A percentile compares a stretch with the other conserved stretches of the same genome.
Evolutionary conservation across 2,329 filamentous ascomycete genomes (phyloP).

Genomic region (Apiospora sp.): DNA sequence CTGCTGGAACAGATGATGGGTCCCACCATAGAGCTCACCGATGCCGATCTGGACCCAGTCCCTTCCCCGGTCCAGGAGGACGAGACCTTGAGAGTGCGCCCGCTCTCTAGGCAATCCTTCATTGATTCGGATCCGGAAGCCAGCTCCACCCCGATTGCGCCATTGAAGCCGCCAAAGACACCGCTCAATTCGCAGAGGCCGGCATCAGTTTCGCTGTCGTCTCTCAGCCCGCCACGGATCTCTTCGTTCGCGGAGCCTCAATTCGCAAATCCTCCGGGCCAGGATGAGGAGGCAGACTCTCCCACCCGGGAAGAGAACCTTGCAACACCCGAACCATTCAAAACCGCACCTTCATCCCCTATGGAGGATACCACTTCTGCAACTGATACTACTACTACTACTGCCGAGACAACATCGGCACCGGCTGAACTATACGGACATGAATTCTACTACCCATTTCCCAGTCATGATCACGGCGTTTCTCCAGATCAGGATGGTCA

Average conservation of each 20-base stretch:
- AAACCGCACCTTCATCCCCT: background rate
- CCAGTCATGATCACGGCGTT: background rate
- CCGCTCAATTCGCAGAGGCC: constrained; percentile 13
- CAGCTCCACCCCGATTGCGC: background rate
- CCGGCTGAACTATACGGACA: background rate
- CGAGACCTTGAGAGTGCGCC: background rate
- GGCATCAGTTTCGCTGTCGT: background rate
- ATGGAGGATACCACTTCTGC: background rate
- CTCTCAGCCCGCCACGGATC: background rate
- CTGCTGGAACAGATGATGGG: constrained; percentile 25
- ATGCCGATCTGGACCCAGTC: background rate
- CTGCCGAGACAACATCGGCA: background rate
- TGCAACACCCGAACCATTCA: background rate
- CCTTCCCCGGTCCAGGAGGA: background rate
- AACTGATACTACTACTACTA: too few relatives aligned
- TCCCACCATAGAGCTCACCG: background rate
- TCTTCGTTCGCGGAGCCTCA: background rate
- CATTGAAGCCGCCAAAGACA: constrained; percentile 24
- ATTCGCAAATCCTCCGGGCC: background rate
- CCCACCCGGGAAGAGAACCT: background rate
- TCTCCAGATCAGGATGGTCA: background rate
- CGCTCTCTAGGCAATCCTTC: constrained; percentile 3
- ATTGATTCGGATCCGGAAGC: background rate
- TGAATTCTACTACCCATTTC: constrained; percentile 1
- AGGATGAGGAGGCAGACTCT: background rate